These are phyloP conservation scores for Clathrospora elynae DNA, from an alignment of 2,329 filamentous ascomycete species.

Conservation along the genomic window DNA sequence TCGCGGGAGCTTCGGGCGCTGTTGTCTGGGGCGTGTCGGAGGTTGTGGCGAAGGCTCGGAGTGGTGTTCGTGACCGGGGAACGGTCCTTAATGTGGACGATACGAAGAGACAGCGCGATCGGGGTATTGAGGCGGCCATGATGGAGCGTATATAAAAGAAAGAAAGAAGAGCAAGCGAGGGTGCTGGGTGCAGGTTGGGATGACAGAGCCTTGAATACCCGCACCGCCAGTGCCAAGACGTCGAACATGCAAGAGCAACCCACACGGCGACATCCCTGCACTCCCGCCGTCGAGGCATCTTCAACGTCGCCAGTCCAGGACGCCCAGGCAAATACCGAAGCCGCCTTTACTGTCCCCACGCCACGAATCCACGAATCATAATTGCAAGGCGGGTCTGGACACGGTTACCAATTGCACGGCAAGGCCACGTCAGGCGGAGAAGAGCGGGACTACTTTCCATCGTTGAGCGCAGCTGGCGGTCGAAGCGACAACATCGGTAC, in stretches of 20 bases:
- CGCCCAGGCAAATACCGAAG: conserved; percentile 18
- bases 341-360: conserved; percentile 4
- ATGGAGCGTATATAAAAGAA: conserved; percentile 3
- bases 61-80: conserved; percentile 22
- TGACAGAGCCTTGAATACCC: conserved; percentile 21
- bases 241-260: conserved; percentile 27
- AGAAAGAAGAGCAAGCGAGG: conserved; percentile 4
- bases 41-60: conserved; percentile 43
- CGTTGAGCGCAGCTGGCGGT: conserved; percentile 28
- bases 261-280: conserved; percentile 44
- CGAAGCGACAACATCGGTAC: conserved; percentile 28
- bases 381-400: conserved; percentile 18
- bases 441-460: conserved; percentile 35
- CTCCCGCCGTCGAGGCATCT: conserved; percentile 36
- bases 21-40: conserved; percentile 33
- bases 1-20: conserved; percentile 28
- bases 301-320: conserved; percentile 44
- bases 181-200: conserved; percentile 6
- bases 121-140: conserved; percentile 43
- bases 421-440: conserved; percentile 47
- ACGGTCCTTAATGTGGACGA: conserved; percentile 26
- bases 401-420: conserved; percentile 6
- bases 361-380: conserved; percentile 7
- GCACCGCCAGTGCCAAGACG: conserved; percentile 14
- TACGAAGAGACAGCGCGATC: conserved; percentile 39